These are phyloP conservation scores for Stramenopiles sp. DNA, from an alignment of 352 stramenopile genomes.

Conservation along the genomic window DNA sequence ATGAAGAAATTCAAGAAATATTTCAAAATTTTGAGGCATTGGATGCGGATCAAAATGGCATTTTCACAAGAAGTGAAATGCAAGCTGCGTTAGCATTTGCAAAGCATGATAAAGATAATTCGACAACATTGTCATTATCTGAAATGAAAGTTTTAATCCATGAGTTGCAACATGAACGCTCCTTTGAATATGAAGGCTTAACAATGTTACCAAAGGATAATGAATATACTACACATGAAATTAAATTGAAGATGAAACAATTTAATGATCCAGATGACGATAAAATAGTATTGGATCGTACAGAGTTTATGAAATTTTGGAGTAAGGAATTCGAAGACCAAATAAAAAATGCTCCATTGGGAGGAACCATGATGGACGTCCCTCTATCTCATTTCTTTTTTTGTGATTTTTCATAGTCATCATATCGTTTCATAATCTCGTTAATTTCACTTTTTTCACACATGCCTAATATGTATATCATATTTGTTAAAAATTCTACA, in stretches of 20 bases:
- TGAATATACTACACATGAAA: neutral
- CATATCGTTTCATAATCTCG: neutral
- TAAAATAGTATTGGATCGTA: neutral
- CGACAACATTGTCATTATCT: neutral
- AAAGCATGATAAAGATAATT: neutral
- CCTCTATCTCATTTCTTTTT: neutral
- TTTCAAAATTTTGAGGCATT: neutral
- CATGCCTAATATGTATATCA: neutral
- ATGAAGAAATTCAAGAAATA: slow-evolving; percentile 6
- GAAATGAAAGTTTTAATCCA: neutral
- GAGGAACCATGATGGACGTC: neutral
- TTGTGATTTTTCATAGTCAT: neutral
- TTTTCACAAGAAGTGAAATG: slow-evolving; percentile 1
- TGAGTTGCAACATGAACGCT: neutral
- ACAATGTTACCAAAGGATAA: neutral
- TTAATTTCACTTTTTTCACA: neutral
- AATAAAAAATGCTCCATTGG: neutral
- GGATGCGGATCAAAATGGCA: neutral
- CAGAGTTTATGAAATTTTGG: slow-evolving; percentile 7
- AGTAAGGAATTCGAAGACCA: neutral
- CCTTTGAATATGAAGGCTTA: neutral
- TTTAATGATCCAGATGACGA: neutral
- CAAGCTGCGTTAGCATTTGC: slow-evolving; percentile 1
- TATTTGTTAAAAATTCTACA: neutral
- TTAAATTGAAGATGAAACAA: neutral